These are phyloP conservation scores for Angomonas desouzai DNA, from an alignment of 208 protist genomes.

Conservation along the genomic window DNA sequence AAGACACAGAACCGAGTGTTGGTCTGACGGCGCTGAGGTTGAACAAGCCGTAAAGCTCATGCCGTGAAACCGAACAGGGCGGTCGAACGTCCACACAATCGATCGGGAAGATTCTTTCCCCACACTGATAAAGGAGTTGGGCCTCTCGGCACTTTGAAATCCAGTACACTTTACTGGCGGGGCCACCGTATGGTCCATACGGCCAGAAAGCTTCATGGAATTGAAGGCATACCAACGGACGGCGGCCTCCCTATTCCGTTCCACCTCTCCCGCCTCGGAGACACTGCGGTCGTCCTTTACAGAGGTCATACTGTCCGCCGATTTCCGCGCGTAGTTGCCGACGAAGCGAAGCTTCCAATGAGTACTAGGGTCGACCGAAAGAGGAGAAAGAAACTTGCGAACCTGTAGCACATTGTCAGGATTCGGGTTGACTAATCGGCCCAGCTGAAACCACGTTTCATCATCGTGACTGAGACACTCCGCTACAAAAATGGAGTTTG, in stretches of 20 bases:
- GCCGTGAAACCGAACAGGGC: not conserved
- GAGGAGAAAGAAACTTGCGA: not conserved
- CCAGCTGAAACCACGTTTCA: slow-evolving; percentile 31
- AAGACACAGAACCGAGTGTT: no score
- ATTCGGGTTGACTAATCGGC: not conserved
- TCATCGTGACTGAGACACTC: slow-evolving; percentile 72
- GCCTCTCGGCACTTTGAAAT: not conserved
- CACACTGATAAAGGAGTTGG: not conserved
- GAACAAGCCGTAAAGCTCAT: not conserved
- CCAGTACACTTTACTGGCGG: not conserved
- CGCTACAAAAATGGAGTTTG: slow-evolving; percentile 38
- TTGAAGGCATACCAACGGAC: slow-evolving; percentile 1
- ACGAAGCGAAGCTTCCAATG: slow-evolving; percentile 5
- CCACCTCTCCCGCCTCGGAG: not conserved
- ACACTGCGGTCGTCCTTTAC: not conserved
- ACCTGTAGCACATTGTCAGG: not conserved
- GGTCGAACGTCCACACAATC: not conserved
- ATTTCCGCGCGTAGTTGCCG: not conserved
- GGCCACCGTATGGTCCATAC: not conserved
- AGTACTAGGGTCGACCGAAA: not conserved
- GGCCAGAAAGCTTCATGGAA: not conserved
- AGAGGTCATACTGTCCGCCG: not conserved
- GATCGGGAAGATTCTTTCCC: not conserved
- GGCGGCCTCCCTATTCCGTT: not conserved
- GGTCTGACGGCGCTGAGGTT: no score